Percentiles rank a stretch among this genome's conserved stretches.
These are phyloP conservation scores for Cynanchum wilfordii DNA, from an alignment of 257 asterid genomes.

Conservation along the genomic window DNA sequence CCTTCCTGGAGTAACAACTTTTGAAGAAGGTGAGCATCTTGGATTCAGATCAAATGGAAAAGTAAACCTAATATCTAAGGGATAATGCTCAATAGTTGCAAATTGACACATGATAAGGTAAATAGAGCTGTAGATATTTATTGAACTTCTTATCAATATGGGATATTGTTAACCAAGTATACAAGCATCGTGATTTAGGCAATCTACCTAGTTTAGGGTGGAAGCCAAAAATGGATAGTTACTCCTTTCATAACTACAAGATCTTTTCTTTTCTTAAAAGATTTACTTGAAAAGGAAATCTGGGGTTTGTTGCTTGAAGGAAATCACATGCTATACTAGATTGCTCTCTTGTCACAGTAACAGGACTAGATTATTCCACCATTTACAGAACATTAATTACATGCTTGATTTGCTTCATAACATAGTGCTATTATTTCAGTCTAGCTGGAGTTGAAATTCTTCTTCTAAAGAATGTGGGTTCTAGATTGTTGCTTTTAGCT, in stretches of 20 bases:
- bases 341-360: neutral
- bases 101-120: neutral
- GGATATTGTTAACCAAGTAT: too few relatives aligned
- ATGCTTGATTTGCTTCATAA: neutral
- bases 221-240: neutral
- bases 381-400: neutral
- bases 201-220: neutral
- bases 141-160: too few relatives aligned
- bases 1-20: conserved; percentile 69
- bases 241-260: neutral
- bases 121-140: neutral
- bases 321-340: neutral
- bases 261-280: neutral
- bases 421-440: neutral
- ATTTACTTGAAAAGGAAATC: neutral
- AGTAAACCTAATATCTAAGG: neutral
- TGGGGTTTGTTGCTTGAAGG: neutral
- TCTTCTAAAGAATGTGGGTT: neutral
- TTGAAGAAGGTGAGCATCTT: conserved; percentile 56
- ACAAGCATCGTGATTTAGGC: too few relatives aligned
- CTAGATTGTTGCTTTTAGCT: neutral
- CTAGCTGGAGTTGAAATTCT: neutral
- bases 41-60: neutral
- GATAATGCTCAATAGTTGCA: neutral
- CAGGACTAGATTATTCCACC: neutral